A percentile compares a stretch with the other conserved stretches of the same genome.
Conservation (phyloP, 1,139 yeast genomes). For the Meyerozyma sp. region DNA sequence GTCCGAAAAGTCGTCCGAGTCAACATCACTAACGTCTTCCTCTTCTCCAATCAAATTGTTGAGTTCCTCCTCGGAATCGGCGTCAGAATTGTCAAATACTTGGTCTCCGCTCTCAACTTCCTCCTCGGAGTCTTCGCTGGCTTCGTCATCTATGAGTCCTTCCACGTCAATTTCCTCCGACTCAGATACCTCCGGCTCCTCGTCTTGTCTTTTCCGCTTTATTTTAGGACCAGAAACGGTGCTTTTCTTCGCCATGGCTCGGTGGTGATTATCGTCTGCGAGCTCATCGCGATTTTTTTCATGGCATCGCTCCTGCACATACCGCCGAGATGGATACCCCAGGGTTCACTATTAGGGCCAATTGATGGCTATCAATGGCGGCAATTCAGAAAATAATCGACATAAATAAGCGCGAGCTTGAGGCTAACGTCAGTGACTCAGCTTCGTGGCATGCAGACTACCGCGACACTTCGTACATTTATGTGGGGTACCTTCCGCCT, state of each 20-base stretch:
- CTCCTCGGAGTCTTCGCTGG: slow-evolving; percentile 10
- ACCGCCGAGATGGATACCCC: not conserved
- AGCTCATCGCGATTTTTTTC: not conserved
- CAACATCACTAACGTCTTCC: slow-evolving; percentile 31
- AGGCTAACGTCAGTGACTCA: slow-evolving; percentile 47
- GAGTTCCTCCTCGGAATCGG: slow-evolving; percentile 54
- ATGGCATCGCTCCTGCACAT: not conserved
- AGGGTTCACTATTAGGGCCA: not conserved
- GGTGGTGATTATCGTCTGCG: not conserved
- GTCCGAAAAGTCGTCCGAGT: slow-evolving; percentile 41
- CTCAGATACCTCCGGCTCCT: slow-evolving; percentile 7
- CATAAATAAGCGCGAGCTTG: slow-evolving; percentile 66
- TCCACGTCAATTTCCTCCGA: slow-evolving; percentile 5
- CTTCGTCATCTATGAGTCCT: slow-evolving; percentile 2
- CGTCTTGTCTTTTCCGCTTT: not conserved
- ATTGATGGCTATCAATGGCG: slow-evolving; percentile 24
- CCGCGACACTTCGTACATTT: slow-evolving; percentile 53
- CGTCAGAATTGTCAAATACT: slow-evolving; percentile 23
- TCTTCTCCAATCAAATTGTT: slow-evolving; percentile 53
- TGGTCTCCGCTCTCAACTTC: slow-evolving; percentile 21
- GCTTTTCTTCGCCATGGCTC: not conserved
- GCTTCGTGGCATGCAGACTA: slow-evolving; percentile 92
- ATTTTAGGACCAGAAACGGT: not conserved
- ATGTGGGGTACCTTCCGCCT: slow-evolving; percentile 67
- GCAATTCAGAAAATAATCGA: slow-evolving; percentile 47